phyloP scores from a whole-genome alignment of 1,139 yeast species.

The Debaryomyces robertsiae region DNA sequence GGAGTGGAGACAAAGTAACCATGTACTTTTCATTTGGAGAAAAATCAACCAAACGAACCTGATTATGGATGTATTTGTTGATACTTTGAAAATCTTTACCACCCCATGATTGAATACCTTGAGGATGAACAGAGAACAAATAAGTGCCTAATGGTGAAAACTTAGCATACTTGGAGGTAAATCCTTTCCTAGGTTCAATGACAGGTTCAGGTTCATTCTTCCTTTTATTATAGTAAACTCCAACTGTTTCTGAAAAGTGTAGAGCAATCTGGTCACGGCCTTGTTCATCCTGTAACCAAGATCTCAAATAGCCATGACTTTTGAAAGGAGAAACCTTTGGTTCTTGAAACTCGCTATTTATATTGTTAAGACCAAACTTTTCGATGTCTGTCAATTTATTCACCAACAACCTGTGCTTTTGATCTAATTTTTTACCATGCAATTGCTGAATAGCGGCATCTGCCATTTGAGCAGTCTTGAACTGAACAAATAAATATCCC shows the following conservation, averaged over 20 bases:
- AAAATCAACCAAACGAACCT: slow-evolving; percentile 86
- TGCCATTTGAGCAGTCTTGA: slow-evolving; percentile 67
- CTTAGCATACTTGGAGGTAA: slow-evolving; percentile 85
- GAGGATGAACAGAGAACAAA: slow-evolving; percentile 85
- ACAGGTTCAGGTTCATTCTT: slow-evolving; percentile 74
- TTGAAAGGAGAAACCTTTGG: slow-evolving; percentile 73
- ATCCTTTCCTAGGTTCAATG: slow-evolving; percentile 75
- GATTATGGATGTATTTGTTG: slow-evolving; percentile 83
- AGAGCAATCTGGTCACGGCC: slow-evolving; percentile 91
- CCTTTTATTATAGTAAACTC: slow-evolving; percentile 85
- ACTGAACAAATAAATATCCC: slow-evolving; percentile 89
- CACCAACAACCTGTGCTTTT: slow-evolving; percentile 85
- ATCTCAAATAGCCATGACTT: slow-evolving; percentile 77
- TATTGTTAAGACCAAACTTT: slow-evolving; percentile 68
- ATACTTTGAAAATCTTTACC: slow-evolving; percentile 77
- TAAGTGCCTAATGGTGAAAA: slow-evolving; percentile 95
- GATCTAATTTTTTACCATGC: slow-evolving; percentile 90
- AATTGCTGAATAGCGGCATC: slow-evolving; percentile 76
- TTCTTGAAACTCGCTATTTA: slow-evolving; percentile 64
- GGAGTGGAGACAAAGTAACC: slow-evolving; percentile 88
- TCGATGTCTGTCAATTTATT: slow-evolving; percentile 86
- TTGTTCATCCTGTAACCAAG: slow-evolving; percentile 87
- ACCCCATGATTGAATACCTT: slow-evolving; percentile 97
- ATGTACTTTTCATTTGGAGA: slow-evolving; percentile 90
- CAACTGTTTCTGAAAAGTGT: slow-evolving; percentile 80